Evolutionary conservation across 257 asterid species (phyloP).

Genomic region (Solanum appendiculatum): DNA sequence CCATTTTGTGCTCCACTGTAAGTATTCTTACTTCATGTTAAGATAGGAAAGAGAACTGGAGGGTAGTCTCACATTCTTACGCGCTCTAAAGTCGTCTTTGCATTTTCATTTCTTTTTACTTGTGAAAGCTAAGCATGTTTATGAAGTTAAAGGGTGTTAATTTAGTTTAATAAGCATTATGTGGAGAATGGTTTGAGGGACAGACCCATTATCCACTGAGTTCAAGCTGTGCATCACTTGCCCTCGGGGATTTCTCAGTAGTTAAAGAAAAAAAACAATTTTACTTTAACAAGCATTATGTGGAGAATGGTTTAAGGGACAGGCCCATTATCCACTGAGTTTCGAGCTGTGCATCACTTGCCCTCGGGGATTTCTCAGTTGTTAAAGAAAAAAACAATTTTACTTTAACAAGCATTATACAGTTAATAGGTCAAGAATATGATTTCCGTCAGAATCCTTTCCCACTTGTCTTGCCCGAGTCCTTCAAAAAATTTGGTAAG

Average conservation of each 20-base stretch:
- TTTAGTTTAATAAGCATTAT: not conserved
- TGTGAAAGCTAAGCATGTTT: not conserved
- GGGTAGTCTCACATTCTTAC: constrained; percentile 6
- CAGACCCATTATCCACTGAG: too few relatives aligned
- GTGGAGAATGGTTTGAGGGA: not conserved
- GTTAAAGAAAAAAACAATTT: not conserved
- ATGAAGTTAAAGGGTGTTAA: not conserved
- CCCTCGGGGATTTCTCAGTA: too few relatives aligned
- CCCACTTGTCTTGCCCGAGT: not conserved
- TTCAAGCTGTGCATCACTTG: too few relatives aligned
- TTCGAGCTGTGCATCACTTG: not conserved
- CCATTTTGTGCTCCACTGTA: constrained; percentile 13
- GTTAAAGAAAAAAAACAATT: too few relatives aligned
- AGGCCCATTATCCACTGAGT: not conserved
- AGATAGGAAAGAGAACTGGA: not conserved
- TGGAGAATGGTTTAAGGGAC: too few relatives aligned
- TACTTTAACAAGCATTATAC: not conserved
- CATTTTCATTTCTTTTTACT: not conserved
- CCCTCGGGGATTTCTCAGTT: not conserved
- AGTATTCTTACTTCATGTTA: not conserved
- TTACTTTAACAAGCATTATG: too few relatives aligned
- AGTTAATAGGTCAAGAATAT: not conserved
- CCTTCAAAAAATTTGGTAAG: not conserved
- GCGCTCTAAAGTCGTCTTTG: constrained; percentile 44
- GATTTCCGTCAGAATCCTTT: not conserved